These are phyloP conservation scores for Crotalaria pallida DNA, from an alignment of 306 rosid species.

Conservation along the genomic window DNA sequence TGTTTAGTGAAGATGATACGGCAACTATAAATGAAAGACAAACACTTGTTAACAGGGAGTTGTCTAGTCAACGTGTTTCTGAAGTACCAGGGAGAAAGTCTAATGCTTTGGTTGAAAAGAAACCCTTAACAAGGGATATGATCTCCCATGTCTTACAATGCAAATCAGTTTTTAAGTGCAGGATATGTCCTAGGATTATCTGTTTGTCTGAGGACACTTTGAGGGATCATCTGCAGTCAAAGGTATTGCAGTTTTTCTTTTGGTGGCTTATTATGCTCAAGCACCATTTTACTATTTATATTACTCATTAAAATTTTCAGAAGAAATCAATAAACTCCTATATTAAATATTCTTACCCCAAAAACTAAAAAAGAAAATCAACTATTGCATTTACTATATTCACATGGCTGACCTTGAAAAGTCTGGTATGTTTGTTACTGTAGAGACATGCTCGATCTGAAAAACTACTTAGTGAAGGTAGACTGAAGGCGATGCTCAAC, in stretches of 20 bases:
- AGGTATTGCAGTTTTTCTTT: slow-evolving; percentile 43
- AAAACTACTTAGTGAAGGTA: slow-evolving; percentile 64
- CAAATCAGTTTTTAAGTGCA: slow-evolving; percentile 87
- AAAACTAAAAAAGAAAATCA: no score
- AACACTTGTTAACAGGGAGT: slow-evolving; percentile 11
- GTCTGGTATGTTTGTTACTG: no score
- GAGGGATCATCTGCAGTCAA: slow-evolving; percentile 80
- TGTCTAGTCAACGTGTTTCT: slow-evolving; percentile 30
- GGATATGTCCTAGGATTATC: slow-evolving; percentile 78
- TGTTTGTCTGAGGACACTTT: slow-evolving; percentile 76
- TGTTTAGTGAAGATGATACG: slow-evolving; percentile 48
- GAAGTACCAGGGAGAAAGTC: slow-evolving; percentile 27
- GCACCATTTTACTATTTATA: background rate
- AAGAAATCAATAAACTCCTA: background rate
- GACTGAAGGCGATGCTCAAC: slow-evolving; percentile 68
- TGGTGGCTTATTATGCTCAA: background rate
- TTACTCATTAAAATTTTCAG: background rate
- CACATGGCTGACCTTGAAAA: no score
- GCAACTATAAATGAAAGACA: slow-evolving; percentile 33
- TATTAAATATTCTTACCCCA: background rate
- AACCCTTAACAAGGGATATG: slow-evolving; percentile 27
- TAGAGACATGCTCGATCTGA: slow-evolving; percentile 87
- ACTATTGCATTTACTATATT: background rate
- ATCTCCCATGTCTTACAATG: slow-evolving; percentile 46
- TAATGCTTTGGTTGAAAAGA: slow-evolving; percentile 17